Conservation (phyloP, 805 yeast species). For the Candida jianshihensis region DNA sequence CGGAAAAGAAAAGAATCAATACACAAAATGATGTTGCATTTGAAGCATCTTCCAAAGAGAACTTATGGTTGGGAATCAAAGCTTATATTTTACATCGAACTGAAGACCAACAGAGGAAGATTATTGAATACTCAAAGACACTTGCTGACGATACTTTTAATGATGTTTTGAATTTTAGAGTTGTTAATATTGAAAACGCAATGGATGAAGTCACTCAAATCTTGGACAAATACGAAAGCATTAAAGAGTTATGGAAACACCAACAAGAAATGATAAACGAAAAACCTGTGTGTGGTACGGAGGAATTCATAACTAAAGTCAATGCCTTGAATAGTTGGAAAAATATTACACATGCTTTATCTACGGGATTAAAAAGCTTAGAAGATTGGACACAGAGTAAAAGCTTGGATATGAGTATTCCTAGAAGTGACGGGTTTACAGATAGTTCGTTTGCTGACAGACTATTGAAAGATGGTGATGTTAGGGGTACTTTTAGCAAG, state of each 20-base stretch:
- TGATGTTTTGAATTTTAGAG: conserved; percentile 57
- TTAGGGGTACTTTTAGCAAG: conserved; percentile 61
- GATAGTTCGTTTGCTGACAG: conserved; percentile 75
- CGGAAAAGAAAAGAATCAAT: conserved; percentile 76
- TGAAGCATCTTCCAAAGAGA: conserved; percentile 55
- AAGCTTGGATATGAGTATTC: conserved; percentile 55
- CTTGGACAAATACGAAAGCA: conserved; percentile 54
- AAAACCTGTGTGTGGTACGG: conserved; percentile 61
- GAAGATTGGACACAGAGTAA: conserved; percentile 81
- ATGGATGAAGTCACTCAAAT: conserved; percentile 46
- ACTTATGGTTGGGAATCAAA: conserved; percentile 80
- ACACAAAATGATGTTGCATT: conserved; percentile 44
- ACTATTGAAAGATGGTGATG: conserved; percentile 72
- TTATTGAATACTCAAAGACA: conserved; percentile 62
- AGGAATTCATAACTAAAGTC: conserved; percentile 55
- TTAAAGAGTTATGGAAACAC: conserved; percentile 76
- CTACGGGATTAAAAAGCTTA: conserved; percentile 52
- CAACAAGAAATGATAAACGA: conserved; percentile 71
- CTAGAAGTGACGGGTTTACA: conserved; percentile 36
- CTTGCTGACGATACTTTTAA: conserved; percentile 68
- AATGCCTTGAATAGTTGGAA: conserved; percentile 84
- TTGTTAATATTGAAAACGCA: conserved; percentile 40
- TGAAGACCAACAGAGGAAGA: conserved; percentile 67
- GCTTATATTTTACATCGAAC: conserved; percentile 79
- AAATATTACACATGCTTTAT: conserved; percentile 63